phyloP scores from a whole-genome alignment of 208 protist genomes.

The Crithidia bombi region DNA sequence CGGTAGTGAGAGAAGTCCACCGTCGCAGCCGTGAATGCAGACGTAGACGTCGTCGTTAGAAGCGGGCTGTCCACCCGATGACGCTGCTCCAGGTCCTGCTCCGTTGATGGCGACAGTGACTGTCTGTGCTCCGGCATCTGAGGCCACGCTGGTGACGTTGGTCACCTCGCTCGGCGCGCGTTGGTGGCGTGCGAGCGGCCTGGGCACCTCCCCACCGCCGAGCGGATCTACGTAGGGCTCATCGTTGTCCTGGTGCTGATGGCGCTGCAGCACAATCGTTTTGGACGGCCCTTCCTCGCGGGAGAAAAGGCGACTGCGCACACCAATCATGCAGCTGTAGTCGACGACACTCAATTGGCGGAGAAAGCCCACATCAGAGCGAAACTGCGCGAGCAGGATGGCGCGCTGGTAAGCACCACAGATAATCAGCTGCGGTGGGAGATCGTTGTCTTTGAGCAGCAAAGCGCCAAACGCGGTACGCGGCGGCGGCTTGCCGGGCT shows the following conservation, averaged over 20 bases:
- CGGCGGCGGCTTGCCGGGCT: slow-evolving; percentile 55
- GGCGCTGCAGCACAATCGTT: slow-evolving; percentile 51
- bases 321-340: slow-evolving; percentile 93
- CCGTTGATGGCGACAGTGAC: slow-evolving; percentile 11
- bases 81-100: not conserved
- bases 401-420: slow-evolving; percentile 74
- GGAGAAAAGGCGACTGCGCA: slow-evolving; percentile 84
- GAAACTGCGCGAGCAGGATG: slow-evolving; percentile 87
- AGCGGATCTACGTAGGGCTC: slow-evolving; percentile 16
- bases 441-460: slow-evolving; percentile 89
- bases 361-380: slow-evolving; percentile 84
- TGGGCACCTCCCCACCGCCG: slow-evolving; percentile 1
- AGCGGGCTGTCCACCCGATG: slow-evolving; percentile 6
- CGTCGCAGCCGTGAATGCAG: slow-evolving; percentile 81
- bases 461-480: slow-evolving; percentile 82
- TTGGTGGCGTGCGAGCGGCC: not conserved
- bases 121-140: slow-evolving; percentile 22
- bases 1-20: slow-evolving; percentile 78
- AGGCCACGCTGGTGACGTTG: slow-evolving; percentile 25
- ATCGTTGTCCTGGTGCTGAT: slow-evolving; percentile 17
- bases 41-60: slow-evolving; percentile 53
- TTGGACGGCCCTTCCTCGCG: slow-evolving; percentile 65
- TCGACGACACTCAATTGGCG: slow-evolving; percentile 85
- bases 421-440: slow-evolving; percentile 84
- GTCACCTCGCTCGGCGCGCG: slow-evolving; percentile 16